phyloP scores from a whole-genome alignment of 257 asterid genomes.

The Plantago elongata region DNA sequence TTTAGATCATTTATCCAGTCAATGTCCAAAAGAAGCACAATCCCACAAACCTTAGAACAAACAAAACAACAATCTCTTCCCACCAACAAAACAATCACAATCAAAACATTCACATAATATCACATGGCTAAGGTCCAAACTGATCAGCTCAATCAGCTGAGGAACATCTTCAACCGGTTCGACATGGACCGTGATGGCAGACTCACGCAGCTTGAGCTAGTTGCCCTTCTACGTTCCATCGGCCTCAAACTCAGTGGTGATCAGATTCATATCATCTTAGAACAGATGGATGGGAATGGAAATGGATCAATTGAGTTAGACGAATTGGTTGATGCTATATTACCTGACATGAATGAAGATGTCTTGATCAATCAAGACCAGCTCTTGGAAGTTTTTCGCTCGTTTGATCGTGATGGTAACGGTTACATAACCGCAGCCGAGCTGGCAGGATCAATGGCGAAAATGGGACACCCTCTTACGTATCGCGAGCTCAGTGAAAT shows the following conservation, averaged over 20 bases:
- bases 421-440: constrained; percentile 85
- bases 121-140: too few species aligned
- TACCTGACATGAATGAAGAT: constrained; percentile 62
- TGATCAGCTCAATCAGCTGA: too few species aligned
- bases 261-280: constrained; percentile 57
- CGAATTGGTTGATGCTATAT: constrained; percentile 55
- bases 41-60: too few species aligned
- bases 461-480: constrained; percentile 85
- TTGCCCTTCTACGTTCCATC: constrained; percentile 77
- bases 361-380: constrained; percentile 59
- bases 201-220: constrained; percentile 78
- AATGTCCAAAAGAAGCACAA: too few species aligned
- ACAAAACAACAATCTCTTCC: too few species aligned
- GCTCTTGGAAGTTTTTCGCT: constrained; percentile 64
- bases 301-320: constrained; percentile 87
- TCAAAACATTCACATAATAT: too few species aligned
- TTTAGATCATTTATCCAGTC: too few species aligned
- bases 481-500: constrained; percentile 75
- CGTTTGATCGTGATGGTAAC: constrained; percentile 87
- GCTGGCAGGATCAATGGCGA: constrained; percentile 85
- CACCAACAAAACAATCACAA: too few species aligned
- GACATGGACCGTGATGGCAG: constrained; percentile 97
- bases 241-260: constrained; percentile 79
- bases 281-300: constrained; percentile 71
- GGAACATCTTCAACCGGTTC: constrained; percentile 21